Conservation (phyloP, 805 yeast species). For the Debaryomyces castellii region DNA sequence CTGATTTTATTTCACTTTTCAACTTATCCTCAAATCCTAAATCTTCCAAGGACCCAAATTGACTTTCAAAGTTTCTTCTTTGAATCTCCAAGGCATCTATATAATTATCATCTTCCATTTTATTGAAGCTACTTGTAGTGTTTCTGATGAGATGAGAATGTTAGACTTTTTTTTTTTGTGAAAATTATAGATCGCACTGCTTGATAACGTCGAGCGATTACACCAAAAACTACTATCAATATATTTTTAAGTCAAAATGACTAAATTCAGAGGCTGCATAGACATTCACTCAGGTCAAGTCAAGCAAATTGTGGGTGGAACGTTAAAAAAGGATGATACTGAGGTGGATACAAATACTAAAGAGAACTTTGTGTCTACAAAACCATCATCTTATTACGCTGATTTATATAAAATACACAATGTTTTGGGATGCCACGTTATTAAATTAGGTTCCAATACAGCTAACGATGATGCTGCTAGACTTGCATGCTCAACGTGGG, state of each 20-base stretch:
- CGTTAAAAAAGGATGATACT: slow-evolving; percentile 58
- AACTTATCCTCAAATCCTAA: slow-evolving; percentile 38
- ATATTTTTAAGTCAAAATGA: slow-evolving; percentile 48
- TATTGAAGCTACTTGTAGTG: too few species aligned
- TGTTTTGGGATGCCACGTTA: slow-evolving; percentile 84
- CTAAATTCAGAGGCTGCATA: slow-evolving; percentile 88
- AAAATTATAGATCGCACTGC: neutral
- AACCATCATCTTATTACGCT: slow-evolving; percentile 77
- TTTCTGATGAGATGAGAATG: neutral
- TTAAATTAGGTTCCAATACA: slow-evolving; percentile 77
- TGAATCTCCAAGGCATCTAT: slow-evolving; percentile 48
- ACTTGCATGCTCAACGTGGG: slow-evolving; percentile 76
- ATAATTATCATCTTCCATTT: slow-evolving; percentile 23
- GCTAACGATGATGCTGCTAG: slow-evolving; percentile 81
- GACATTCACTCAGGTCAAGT: slow-evolving; percentile 95
- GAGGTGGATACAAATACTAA: slow-evolving; percentile 27
- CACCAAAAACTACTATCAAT: neutral
- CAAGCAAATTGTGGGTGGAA: slow-evolving; percentile 96
- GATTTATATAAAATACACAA: slow-evolving; percentile 57
- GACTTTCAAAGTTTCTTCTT: slow-evolving; percentile 60
- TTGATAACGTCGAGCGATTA: neutral
- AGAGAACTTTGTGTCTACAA: slow-evolving; percentile 72
- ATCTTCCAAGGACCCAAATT: slow-evolving; percentile 57
- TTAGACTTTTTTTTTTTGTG: neutral
- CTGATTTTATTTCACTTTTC: slow-evolving; percentile 9